Base-by-base conservation (phyloP, 805 yeast genomes). In the Cyberlindnera suaveolens region DNA sequence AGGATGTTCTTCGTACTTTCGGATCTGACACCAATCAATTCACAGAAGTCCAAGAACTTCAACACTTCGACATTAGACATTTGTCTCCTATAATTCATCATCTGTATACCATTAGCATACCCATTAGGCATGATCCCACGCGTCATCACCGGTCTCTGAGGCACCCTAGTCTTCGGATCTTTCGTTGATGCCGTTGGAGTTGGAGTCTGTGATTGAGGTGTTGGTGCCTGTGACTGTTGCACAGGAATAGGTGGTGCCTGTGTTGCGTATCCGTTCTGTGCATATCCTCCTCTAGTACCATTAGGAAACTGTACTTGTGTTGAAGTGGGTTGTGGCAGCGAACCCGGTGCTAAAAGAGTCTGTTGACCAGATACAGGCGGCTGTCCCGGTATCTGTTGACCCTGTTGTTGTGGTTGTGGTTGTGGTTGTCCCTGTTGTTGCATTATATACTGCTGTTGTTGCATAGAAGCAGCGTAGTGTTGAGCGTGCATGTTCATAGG, bases 31-130 rank as follows among this genome's bases (percentile, higher is more conserved):
- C 75, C 65, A 16, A 77, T 53, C 34, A 65, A 53, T 46, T 77
- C 81, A 34, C 76, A 66, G 29, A 75, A 65, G 36, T 74, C 79
- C 49, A 76, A 60, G 11, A 78, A 59, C 42, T 76, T 66, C 40
- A 76, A 58, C 6, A 77, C 66, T 1, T 82, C 82, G 32, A 71
- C 64, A 42, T 75, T 72, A 1, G 79, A 69, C 23, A 72, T 62
- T 37, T 66, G 64, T 45, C 65, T 66, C 44, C 72, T 61, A 33
- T 56, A 63, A 26, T 61, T 56, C 30, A 58, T 40, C 36, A 43
- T 43, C 47, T 44, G 53, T 40, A 43, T 46, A 18, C 34, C 42
- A 20, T 33, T 19, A 32, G 38, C 19, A 31, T 13, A 26, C 16
- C 34, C 42, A n/a, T 40, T 39, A 9, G 49, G 38, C 41, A 38